Percentiles rank a stretch among this genome's conserved stretches.
phyloP scores from a whole-genome alignment of 176 grass and related monocot species.

The Olyra latifolia region DNA sequence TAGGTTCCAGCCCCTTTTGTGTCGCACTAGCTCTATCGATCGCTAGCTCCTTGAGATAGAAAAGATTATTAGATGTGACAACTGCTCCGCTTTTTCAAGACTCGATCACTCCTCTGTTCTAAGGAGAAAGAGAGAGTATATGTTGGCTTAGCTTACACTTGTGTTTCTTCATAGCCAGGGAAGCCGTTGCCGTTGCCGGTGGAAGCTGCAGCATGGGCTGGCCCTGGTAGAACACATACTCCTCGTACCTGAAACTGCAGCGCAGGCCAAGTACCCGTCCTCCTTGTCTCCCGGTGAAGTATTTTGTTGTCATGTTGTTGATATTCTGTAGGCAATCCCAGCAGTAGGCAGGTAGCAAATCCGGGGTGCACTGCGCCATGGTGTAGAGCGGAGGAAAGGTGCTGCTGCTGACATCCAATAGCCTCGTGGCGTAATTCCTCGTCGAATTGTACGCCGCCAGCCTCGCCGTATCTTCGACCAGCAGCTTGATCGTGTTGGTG shows the following conservation, averaged over 20 bases:
- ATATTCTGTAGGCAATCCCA: conserved; percentile 28
- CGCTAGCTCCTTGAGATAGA: no score
- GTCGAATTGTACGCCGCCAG: conserved; percentile 5
- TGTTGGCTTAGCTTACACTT: conserved; percentile 10
- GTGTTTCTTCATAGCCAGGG: not conserved
- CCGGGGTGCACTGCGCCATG: conserved; percentile 45
- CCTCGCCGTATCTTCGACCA: not conserved
- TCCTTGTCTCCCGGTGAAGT: conserved; percentile 5
- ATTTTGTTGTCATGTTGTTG: not conserved
- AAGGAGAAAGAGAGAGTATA: not conserved
- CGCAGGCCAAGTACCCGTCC: not conserved
- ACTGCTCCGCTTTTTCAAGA: no score
- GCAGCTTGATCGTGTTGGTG: not conserved
- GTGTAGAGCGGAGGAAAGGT: conserved; percentile 21
- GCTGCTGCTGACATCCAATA: conserved; percentile 8
- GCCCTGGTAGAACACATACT: conserved; percentile 27
- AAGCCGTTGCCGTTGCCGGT: not conserved
- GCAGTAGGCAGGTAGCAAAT: conserved; percentile 24
- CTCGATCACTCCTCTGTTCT: no score
- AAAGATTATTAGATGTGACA: no score
- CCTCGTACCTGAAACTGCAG: conserved; percentile 40
- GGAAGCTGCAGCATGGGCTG: not conserved
- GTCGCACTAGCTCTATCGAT: no score
- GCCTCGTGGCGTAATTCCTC: conserved; percentile 8
- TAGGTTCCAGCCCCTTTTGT: no score